phyloP scores from a whole-genome alignment of 441 rosid species.

The Flueggea neowawraea region DNA sequence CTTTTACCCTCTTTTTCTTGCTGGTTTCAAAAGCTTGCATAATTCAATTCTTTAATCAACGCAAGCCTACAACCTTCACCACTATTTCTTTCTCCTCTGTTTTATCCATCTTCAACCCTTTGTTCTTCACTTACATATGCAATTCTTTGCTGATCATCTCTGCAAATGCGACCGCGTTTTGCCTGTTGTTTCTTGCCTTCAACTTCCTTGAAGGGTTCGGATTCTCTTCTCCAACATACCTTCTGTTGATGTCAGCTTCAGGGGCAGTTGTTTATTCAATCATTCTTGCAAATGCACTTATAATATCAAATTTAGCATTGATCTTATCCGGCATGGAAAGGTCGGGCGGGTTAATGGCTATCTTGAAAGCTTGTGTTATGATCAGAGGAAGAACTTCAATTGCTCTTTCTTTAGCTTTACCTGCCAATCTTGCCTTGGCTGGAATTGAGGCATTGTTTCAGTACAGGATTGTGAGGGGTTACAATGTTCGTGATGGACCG shows the following conservation, averaged over 20 bases:
- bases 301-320: conserved; percentile 65
- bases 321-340: conserved; percentile 49
- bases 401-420: conserved; percentile 61
- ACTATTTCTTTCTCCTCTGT: conserved; percentile 29
- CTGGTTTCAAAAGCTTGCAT: conserved; percentile 67
- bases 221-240: conserved; percentile 23
- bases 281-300: conserved; percentile 56
- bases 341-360: conserved; percentile 45
- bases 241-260: conserved; percentile 37
- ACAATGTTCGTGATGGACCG: conserved; percentile 4
- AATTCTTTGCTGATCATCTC: conserved; percentile 58
- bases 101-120: conserved; percentile 39
- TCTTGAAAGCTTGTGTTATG: conserved; percentile 56
- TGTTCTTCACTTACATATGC: conserved; percentile 49
- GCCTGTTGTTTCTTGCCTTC: conserved; percentile 48
- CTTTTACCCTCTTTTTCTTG: conserved; percentile 68
- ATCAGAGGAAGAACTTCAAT: conserved; percentile 54
- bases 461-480: conserved; percentile 36
- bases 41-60: conserved; percentile 31
- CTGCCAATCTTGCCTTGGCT: conserved; percentile 45
- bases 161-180: conserved; percentile 72
- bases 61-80: conserved; percentile 14
- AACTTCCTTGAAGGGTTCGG: conserved; percentile 39
- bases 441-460: conserved; percentile 72
- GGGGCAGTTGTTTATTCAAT: conserved; percentile 68